phyloP scores from a whole-genome alignment of 352 stramenopile species.

The Globisporangium parvum region DNA sequence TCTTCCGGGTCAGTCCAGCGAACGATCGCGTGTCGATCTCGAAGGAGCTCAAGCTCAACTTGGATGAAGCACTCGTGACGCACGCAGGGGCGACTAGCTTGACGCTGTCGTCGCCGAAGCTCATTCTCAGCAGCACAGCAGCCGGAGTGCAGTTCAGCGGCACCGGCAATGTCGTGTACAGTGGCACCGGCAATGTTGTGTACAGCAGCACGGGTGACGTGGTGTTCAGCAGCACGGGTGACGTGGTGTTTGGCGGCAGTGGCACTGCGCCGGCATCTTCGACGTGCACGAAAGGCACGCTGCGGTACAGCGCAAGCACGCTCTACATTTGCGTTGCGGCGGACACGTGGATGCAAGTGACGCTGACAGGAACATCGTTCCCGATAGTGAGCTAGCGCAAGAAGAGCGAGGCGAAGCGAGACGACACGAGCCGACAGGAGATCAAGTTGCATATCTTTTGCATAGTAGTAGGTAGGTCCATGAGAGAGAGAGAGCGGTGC shows the following conservation, averaged over 20 bases:
- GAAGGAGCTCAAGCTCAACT: conserved; percentile 22
- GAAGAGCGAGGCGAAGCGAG: too few relatives aligned
- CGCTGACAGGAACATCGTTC: background rate
- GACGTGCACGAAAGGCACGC: conserved; percentile 21
- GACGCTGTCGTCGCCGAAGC: conserved; percentile 33
- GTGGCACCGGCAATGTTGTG: conserved; percentile 19
- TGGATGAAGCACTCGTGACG: conserved; percentile 21
- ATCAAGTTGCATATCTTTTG: background rate
- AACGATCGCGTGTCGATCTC: conserved; percentile 22
- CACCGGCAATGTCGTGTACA: background rate
- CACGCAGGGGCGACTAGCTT: conserved; percentile 24
- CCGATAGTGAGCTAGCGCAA: background rate
- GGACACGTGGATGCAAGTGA: conserved; percentile 12
- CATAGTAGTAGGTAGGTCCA: conserved; percentile 1
- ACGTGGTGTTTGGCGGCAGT: conserved; percentile 10
- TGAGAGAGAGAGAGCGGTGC: background rate
- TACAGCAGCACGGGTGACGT: conserved; percentile 5
- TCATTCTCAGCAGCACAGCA: conserved; percentile 17
- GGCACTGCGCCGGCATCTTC: conserved; percentile 10
- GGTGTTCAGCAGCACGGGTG: conserved; percentile 9
- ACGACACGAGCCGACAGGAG: background rate
- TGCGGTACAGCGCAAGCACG: conserved; percentile 21
- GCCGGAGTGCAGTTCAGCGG: background rate
- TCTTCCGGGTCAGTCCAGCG: conserved; percentile 27
- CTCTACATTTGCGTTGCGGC: conserved; percentile 31